Base-by-base conservation (phyloP, 2,329 filamentous ascomycete species). In the Biscogniauxia sp. region DNA sequence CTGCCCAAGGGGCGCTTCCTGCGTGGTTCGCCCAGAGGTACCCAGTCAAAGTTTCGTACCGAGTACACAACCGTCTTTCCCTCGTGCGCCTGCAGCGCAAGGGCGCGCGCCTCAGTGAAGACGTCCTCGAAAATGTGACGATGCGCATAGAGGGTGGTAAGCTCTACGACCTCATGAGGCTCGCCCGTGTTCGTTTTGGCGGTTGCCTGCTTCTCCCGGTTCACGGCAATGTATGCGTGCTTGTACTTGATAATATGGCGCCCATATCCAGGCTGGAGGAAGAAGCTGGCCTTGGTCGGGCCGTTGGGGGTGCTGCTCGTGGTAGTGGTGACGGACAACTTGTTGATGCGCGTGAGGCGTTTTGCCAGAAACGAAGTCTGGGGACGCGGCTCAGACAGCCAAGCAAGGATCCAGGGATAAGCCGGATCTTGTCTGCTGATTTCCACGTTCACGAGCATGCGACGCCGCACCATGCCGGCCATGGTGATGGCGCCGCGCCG, bases 51-150 rank as follows among this genome's bases (percentile, higher is more conserved):
- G 26, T 91, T 91, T 73, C 91, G 86, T 20, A 91, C 89, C 23
- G 91, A 93, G 75, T 95, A 97, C 58, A 99, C 93, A 11, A 92
- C 84, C 0, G 94, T 99, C 78, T 96, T 97, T 23, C 95, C 95
- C 74, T 98, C 92, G 58, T 92, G 89, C 41, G 90, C 89, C 69
- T 88, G 87, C 37, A 87, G 84, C 1, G 93, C 93, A 61, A 97
- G 82, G 19, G 84, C 81, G 72, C 97, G 91, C 3, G 95, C 94
- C 75, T 98, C 92, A 20, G 83, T 83, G 70, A 99, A 97, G 15
- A 99, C 86, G 20, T 92, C 87, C 73, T 96, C 91, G 70, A 99
- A 97, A 15, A 98, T 85, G 68, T 94, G 86, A 2, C 93, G 89
- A 68, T 97, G 89, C 54, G 91, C 85, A 80, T 96, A 98, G 13